Evolutionary conservation across 108 stramenopile species (phyloP).

Genomic region (Fragilaria crotonensis): DNA sequence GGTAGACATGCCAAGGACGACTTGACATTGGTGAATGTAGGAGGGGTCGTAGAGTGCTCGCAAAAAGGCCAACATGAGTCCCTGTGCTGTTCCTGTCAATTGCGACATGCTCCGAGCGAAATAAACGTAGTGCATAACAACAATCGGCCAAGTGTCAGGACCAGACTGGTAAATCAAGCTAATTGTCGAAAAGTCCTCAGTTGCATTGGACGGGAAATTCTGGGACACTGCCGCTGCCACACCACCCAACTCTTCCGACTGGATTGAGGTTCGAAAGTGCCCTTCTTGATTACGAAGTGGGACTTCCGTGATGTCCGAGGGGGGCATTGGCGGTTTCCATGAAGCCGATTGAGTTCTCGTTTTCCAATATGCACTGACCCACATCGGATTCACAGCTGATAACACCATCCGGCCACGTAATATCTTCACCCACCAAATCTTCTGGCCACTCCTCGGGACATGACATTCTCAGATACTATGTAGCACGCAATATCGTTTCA

Average conservation of each 20-base stretch:
- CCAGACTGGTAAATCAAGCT: constrained; percentile 14
- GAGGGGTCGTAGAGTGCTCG: constrained; percentile 23
- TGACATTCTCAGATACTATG: constrained; percentile 35
- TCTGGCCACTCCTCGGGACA: constrained; percentile 63
- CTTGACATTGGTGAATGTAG: neutral
- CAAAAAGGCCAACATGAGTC: constrained; percentile 48
- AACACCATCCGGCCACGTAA: constrained; percentile 49
- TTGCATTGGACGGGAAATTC: neutral
- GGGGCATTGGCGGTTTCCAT: constrained; percentile 49
- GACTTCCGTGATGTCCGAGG: neutral
- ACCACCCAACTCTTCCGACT: neutral
- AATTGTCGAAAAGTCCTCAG: neutral
- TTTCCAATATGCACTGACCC: constrained; percentile 50
- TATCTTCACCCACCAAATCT: constrained; percentile 27
- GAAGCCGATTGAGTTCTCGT: constrained; percentile 71
- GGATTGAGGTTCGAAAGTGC: neutral
- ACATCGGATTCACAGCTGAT: constrained; percentile 56
- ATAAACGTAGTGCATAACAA: constrained; percentile 74
- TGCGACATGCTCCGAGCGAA: constrained; percentile 38
- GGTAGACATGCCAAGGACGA: neutral
- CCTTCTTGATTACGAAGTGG: neutral
- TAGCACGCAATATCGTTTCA: too few species aligned
- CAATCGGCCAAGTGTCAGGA: constrained; percentile 72
- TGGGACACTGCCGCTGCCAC: neutral
- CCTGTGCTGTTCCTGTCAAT: constrained; percentile 31